phyloP scores from a whole-genome alignment of 306 rosid species.

The Inga oerstediana region DNA sequence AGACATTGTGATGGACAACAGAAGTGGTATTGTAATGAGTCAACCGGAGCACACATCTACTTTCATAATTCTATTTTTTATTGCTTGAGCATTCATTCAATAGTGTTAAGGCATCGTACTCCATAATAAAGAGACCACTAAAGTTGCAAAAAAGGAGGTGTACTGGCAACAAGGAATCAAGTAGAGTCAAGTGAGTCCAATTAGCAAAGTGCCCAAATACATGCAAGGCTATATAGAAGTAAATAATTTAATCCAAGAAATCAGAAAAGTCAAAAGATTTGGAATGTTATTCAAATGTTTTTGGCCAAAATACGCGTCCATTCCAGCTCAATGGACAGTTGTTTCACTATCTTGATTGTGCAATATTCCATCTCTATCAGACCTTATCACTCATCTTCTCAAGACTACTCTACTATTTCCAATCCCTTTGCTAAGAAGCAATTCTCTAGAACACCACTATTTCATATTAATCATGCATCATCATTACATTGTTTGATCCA shows the following conservation, averaged over 20 bases:
- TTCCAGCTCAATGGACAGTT: not conserved
- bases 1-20: not conserved
- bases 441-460: not conserved
- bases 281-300: not conserved
- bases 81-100: not conserved
- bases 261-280: not conserved
- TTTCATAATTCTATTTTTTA: not conserved
- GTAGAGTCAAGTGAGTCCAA: constrained; percentile 2
- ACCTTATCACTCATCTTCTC: not conserved
- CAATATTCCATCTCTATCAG: not conserved
- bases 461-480: not conserved
- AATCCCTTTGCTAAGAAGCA: not conserved
- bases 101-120: not conserved
- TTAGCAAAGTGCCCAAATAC: not conserved
- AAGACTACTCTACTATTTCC: not conserved
- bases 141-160: not conserved
- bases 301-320: not conserved
- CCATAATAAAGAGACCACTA: not conserved
- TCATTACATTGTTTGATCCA: not conserved
- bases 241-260: not conserved
- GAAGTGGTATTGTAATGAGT: not conserved
- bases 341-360: not conserved
- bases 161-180: not conserved
- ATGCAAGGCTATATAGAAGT: not conserved
- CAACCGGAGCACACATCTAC: not conserved